Conservation (phyloP, 768 basidiomycete genomes). For the Lactarius trivialis region DNA sequence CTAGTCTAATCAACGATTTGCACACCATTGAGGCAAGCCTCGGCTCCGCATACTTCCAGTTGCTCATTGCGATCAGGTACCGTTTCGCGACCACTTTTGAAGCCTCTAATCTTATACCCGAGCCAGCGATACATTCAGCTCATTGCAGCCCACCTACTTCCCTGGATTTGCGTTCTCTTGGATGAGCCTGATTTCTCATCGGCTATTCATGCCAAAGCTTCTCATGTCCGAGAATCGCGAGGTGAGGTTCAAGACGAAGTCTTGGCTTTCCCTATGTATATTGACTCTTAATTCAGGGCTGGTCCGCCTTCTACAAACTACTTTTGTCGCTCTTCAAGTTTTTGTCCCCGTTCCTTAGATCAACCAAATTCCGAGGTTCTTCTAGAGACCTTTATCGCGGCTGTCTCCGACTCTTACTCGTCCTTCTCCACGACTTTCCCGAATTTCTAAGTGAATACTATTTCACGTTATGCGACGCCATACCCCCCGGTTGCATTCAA, state of each 20-base stretch:
- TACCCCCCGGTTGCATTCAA: constrained; percentile 90
- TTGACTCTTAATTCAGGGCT: constrained; percentile 47
- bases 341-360: constrained; percentile 82
- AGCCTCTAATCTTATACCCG: not conserved
- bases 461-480: constrained; percentile 89
- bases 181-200: constrained; percentile 93
- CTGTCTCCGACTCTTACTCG: constrained; percentile 81
- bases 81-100: constrained; percentile 17
- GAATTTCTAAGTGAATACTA: constrained; percentile 97
- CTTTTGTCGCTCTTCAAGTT: constrained; percentile 94
- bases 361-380: constrained; percentile 70
- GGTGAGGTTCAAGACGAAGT: constrained; percentile 35
- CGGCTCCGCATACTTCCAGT: constrained; percentile 83
- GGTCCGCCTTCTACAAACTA: constrained; percentile 94
- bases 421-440: constrained; percentile 97
- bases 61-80: constrained; percentile 84
- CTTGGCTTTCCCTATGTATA: not conserved
- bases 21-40: constrained; percentile 79
- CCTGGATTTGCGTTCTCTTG: constrained; percentile 98
- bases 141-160: constrained; percentile 92
- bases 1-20: constrained; percentile 88
- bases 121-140: constrained; percentile 86
- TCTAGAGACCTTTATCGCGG: constrained; percentile 88
- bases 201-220: constrained; percentile 95
- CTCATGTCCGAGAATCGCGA: constrained; percentile 83